phyloP scores from a whole-genome alignment of 139 green algal genomes.

The Chlamydomonas sp. region DNA sequence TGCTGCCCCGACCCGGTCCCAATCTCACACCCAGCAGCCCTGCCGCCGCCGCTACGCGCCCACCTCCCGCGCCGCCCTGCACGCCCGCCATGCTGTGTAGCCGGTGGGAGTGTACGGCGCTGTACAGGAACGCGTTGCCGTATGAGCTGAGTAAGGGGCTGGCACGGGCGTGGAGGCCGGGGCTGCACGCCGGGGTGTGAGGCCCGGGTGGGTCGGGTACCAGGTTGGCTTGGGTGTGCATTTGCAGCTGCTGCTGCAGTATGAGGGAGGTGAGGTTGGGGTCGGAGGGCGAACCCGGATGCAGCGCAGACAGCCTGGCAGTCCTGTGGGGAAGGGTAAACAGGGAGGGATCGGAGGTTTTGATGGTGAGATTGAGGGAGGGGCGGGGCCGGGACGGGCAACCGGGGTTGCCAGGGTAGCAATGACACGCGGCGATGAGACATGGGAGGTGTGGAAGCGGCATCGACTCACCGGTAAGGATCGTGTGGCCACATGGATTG shows the following conservation, averaged over 20 bases:
- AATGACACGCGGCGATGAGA: no score
- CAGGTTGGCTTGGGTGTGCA: conserved; percentile 17
- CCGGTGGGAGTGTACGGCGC: background rate
- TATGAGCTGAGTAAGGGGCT: background rate
- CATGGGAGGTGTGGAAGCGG: no score
- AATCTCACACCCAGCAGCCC: background rate
- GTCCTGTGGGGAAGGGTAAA: background rate
- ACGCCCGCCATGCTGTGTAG: background rate
- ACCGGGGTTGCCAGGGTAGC: no score
- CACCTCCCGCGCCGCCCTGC: background rate
- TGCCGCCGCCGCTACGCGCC: background rate
- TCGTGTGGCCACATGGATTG: no score
- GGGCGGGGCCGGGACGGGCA: background rate
- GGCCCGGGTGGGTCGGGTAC: conserved; percentile 17
- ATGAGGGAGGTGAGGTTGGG: conserved; percentile 8
- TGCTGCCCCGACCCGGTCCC: background rate
- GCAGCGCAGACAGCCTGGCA: background rate
- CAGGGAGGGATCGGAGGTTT: background rate
- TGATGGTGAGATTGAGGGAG: background rate
- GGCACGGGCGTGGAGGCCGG: no score
- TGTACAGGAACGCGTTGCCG: background rate
- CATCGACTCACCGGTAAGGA: no score
- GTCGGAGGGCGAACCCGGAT: background rate
- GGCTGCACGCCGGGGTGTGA: background rate
- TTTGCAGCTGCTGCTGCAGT: conserved; percentile 14